These are phyloP conservation scores for Pezicula neosporulosa DNA, from an alignment of 2,329 filamentous ascomycete species.

Conservation along the genomic window DNA sequence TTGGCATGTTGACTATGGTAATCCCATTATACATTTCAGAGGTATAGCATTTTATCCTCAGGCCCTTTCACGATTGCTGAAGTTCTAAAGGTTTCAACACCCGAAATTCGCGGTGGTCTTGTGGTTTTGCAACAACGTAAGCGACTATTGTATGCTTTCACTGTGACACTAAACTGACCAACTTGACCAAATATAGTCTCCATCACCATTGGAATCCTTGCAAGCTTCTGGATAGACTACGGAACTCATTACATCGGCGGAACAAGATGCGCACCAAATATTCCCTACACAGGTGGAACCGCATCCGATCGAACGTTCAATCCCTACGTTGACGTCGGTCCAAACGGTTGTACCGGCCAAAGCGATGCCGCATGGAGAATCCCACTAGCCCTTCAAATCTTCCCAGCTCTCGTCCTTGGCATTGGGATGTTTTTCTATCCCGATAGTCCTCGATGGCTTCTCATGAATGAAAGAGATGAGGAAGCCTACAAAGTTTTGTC, in stretches of 20 bases:
- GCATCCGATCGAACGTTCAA: constrained; percentile 11
- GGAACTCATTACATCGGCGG: constrained; percentile 25
- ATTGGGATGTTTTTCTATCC: constrained; percentile 58
- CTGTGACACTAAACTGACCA: background rate
- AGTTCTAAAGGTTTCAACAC: constrained; percentile 14
- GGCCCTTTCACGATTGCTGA: background rate
- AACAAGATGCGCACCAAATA: constrained; percentile 15
- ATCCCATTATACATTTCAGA: constrained; percentile 41
- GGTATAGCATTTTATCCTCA: background rate
- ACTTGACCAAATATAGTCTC: constrained; percentile 3
- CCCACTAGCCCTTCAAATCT: constrained; percentile 51
- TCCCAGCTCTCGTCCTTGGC: constrained; percentile 49
- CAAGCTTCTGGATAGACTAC: constrained; percentile 26
- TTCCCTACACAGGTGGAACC: constrained; percentile 17
- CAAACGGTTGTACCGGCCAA: constrained; percentile 18
- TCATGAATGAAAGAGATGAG: constrained; percentile 50
- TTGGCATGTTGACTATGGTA: constrained; percentile 44
- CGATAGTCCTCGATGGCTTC: constrained; percentile 54
- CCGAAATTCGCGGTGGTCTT: constrained; percentile 23
- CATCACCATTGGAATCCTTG: constrained; percentile 25
- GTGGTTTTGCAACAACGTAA: constrained; percentile 24
- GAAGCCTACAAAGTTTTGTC: constrained; percentile 49
- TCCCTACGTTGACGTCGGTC: constrained; percentile 16
- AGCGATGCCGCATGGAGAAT: constrained; percentile 52
- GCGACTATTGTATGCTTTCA: constrained; percentile 6